Evolutionary conservation across 805 yeast genomes (phyloP).

Genomic region (Wickerhamiella lipophila): DNA sequence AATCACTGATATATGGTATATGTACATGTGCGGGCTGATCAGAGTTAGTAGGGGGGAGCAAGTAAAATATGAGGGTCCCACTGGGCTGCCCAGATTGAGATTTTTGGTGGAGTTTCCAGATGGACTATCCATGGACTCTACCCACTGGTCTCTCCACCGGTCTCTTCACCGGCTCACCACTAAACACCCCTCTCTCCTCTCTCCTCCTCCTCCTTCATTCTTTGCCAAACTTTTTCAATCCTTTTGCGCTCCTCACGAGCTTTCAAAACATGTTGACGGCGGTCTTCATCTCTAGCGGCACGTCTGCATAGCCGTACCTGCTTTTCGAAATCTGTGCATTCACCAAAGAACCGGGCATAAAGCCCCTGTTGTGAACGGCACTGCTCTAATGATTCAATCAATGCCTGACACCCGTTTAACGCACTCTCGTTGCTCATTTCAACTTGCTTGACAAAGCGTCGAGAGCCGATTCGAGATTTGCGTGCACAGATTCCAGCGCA

Average conservation of each 20-base stretch:
- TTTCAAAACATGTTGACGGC: constrained; percentile 34
- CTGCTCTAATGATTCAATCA: constrained; percentile 77
- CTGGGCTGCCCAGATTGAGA: too few species aligned
- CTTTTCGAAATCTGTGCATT: constrained; percentile 73
- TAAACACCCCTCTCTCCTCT: too few species aligned
- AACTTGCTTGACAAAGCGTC: constrained; percentile 2
- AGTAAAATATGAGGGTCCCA: too few species aligned
- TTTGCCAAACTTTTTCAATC: constrained; percentile 45
- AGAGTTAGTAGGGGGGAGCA: too few species aligned
- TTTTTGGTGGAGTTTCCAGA: too few species aligned
- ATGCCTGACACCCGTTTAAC: constrained; percentile 50
- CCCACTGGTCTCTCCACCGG: too few species aligned
- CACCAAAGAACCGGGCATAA: constrained; percentile 59
- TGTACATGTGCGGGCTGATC: too few species aligned
- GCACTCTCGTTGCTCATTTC: constrained; percentile 23
- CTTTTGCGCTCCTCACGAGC: constrained; percentile 45
- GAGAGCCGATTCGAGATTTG: constrained; percentile 10
- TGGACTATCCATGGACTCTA: too few species aligned
- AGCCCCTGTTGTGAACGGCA: constrained; percentile 49
- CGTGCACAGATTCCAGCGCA: constrained; percentile 5
- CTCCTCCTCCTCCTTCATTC: constrained; percentile 57
- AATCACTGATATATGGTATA: too few species aligned
- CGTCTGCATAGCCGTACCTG: constrained; percentile 71
- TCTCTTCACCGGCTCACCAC: too few species aligned
- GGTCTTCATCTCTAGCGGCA: constrained; percentile 55